Conservation (phyloP, 495 filamentous ascomycete genomes). For the Xylaria palmicola region DNA sequence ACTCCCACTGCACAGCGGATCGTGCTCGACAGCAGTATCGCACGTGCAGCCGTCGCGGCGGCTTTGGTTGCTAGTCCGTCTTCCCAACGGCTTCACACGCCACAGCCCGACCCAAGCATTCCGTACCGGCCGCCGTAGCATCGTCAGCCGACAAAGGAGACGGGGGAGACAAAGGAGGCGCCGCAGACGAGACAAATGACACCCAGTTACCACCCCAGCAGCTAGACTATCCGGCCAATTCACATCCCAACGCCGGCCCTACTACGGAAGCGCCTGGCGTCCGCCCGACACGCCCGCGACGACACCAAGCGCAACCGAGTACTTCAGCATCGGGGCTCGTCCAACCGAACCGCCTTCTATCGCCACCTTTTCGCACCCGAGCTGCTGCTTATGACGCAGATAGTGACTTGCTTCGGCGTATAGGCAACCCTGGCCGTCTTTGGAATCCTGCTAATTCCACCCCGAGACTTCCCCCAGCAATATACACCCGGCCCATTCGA, state of each 20-base stretch:
- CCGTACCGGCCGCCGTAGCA: slow-evolving; percentile 41
- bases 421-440: slow-evolving; percentile 47
- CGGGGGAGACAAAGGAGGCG: not conserved
- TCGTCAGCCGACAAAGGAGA: slow-evolving; percentile 4
- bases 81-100: slow-evolving; percentile 49
- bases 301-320: not conserved
- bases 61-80: slow-evolving; percentile 30
- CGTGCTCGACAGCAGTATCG: not conserved
- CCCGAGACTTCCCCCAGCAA: slow-evolving; percentile 42
- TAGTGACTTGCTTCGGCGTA: slow-evolving; percentile 34
- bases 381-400: slow-evolving; percentile 15
- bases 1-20: not conserved
- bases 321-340: slow-evolving; percentile 7
- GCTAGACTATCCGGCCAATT: not conserved
- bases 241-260: not conserved
- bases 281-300: not conserved
- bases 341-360: slow-evolving; percentile 34
- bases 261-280: not conserved
- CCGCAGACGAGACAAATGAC: not conserved
- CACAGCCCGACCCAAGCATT: slow-evolving; percentile 29
- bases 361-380: slow-evolving; percentile 48
- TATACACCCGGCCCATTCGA: slow-evolving; percentile 14
- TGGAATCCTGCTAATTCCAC: slow-evolving; percentile 68
- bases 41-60: slow-evolving; percentile 40
- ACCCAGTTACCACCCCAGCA: not conserved